Conservation (phyloP, 2,329 filamentous ascomycete genomes). For the Xylariales sp. region DNA sequence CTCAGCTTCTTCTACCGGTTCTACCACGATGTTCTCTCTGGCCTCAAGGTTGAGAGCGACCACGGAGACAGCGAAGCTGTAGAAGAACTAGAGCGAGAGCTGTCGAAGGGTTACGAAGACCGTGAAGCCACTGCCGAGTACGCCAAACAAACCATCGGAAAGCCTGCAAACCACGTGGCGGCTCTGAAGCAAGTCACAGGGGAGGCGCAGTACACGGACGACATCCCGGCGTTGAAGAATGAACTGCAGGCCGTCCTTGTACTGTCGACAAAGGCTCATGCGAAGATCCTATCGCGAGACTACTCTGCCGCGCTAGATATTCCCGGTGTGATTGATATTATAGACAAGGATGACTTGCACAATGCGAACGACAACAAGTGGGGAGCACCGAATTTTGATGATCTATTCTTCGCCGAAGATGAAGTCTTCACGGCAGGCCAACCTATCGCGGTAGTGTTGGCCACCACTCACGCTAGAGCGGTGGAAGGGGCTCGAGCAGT, state of each 20-base stretch:
- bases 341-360: constrained; percentile 80
- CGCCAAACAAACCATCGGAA: constrained; percentile 76
- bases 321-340: constrained; percentile 78
- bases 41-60: constrained; percentile 43
- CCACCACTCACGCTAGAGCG: constrained; percentile 72
- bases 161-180: constrained; percentile 80
- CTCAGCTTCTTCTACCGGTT: constrained; percentile 96
- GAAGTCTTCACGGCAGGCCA: constrained; percentile 87
- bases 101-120: constrained; percentile 79
- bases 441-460: constrained; percentile 85
- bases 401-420: constrained; percentile 87
- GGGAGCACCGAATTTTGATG: constrained; percentile 79
- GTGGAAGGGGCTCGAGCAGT: constrained; percentile 79
- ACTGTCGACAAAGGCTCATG: constrained; percentile 82
- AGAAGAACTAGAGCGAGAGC: constrained; percentile 77
- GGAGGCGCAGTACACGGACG: constrained; percentile 94
- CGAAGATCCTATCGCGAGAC: constrained; percentile 77
- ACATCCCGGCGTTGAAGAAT: constrained; percentile 82
- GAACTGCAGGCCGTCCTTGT: constrained; percentile 87
- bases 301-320: constrained; percentile 72
- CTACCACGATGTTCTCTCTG: constrained; percentile 79
- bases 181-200: constrained; percentile 92
- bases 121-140: constrained; percentile 71
- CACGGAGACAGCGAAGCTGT: constrained; percentile 68
- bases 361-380: constrained; percentile 81